Evolutionary conservation across 495 filamentous ascomycete species (phyloP), one percentile per base, ranked within the genome.

Genomic region (Astrothelium subdiscretum): DNA sequence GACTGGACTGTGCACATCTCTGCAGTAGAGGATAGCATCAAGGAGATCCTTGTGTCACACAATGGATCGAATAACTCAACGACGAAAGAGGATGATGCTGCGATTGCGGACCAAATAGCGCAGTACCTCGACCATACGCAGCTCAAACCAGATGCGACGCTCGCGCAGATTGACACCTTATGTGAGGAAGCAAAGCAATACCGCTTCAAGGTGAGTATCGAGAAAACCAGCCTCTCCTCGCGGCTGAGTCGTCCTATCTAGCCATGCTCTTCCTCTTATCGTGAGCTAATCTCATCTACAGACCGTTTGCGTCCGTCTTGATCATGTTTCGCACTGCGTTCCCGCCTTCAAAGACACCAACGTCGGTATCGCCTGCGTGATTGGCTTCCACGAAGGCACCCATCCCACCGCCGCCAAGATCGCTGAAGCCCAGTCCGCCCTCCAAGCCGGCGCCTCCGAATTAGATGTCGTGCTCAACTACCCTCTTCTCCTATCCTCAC

Each of bases 401-500:
- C 31, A 48, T 43, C 24, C 65, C 31, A 57, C 31, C 3, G 43
- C 32, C 6, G n/a, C 59, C 74, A 71, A 54, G 15, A 2, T 54
- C 48, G 48, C 24, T 27, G 84, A 87, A 68, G 80, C 85, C 1
- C 70, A 71, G 38, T 71, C 75, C n/a, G 86, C 86, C 5, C 71
- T 87, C 57, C 67, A 65, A 24, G 73, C 77, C 8, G 86, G 86
- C 12, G 86, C 86, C 3, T 71, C 66, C 0, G 86, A 89, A 67
- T 75, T 88, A 18, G 86, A 89, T 66, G 83, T 87, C 78, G 86
- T 89, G 13, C 76, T 88, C 59, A 84, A 87, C 58, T 80, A 83
- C 64, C 71, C 73, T 3, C 72, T 79, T 10, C 72, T 88, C 24
- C 81, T 82, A n/a, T n/a, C n/a, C 62, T 66, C 66, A 5, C 64